Base-by-base conservation (phyloP, 768 basidiomycete genomes). In the Kwoniella dejecticola region DNA sequence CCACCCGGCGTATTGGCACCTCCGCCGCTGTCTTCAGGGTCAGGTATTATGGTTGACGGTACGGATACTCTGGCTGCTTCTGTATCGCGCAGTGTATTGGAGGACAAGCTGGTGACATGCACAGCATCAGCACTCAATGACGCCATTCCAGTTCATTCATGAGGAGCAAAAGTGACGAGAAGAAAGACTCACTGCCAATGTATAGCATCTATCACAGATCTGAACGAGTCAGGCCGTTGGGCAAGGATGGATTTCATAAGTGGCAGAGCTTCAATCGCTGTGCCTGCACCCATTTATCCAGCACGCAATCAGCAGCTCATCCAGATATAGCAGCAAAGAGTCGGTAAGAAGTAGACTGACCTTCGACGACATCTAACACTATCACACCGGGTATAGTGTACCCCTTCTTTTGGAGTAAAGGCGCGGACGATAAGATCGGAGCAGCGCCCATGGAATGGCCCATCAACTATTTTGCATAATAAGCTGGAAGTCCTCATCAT, bases 371-470 rank as follows among this genome's bases (percentile, higher is more conserved):
- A 84, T 89, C 50, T 87, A 96, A 72, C 84, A 95, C 69, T 89
- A 95, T 68, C 88, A 93, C 62, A 87, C 87, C 31, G 1, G 85
- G 83, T 2, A 97, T 81, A 13, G 82, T 83, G 67, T 90, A 95
- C 48, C 86, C 85, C 23, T 80, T 81, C 44, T 85, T 83, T 55
- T 89, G 84, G 1, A 99, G 81, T 17, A 79, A 74, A 1, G 90
- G 85, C 62, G 86, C 86, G 1, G 87, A 83, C 4, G 86, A 85
- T 7, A 89, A 85, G 21, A 90, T 84, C 3, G 96, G 93, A 0
- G 93, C 88, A 24, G 94, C 95, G 13, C 96, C 96, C 89, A 99
- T 95, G 60, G 91, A 94, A 75, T 99, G 96, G 0, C 96, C 96
- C 8, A 96, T 83, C 6, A 96, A 84, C 89, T 78, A 23, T 23